Evolutionary conservation across 2,329 filamentous ascomycete species (phyloP).

Genomic region (Periconia sp.): DNA sequence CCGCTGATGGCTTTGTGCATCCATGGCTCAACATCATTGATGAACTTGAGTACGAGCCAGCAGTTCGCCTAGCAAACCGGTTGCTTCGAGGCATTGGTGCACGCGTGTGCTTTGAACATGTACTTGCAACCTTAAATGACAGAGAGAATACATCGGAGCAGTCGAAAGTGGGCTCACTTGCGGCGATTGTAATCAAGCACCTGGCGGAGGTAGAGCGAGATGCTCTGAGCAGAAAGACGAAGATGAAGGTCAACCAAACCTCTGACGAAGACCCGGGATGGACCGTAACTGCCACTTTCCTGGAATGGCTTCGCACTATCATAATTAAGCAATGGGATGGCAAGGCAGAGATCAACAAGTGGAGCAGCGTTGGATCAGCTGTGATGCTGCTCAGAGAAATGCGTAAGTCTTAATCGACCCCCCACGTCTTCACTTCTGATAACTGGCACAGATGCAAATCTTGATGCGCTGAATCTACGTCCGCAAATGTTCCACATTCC

Average conservation of each 20-base stretch:
- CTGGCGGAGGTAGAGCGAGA: constrained; percentile 28
- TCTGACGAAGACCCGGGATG: constrained; percentile 38
- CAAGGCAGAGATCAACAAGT: constrained; percentile 70
- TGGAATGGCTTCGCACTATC: constrained; percentile 77
- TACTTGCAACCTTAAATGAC: constrained; percentile 42
- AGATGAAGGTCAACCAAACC: constrained; percentile 18
- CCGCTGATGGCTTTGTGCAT: constrained; percentile 29
- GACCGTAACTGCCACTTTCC: constrained; percentile 44
- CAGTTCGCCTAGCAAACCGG: constrained; percentile 56
- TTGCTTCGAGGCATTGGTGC: constrained; percentile 57
- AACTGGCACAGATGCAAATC: constrained; percentile 26
- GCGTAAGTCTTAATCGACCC: constrained; percentile 63
- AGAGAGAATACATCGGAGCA: background rate
- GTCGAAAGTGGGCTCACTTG: constrained; percentile 8
- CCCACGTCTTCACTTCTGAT: constrained; percentile 13
- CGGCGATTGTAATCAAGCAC: constrained; percentile 31
- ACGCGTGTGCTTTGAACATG: constrained; percentile 57
- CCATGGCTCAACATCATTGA: constrained; percentile 46
- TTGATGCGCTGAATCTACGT: constrained; percentile 55
- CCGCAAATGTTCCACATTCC: constrained; percentile 73
- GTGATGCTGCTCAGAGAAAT: constrained; percentile 75
- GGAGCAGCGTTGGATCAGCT: constrained; percentile 77
- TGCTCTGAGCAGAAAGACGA: constrained; percentile 27
- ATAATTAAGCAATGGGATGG: constrained; percentile 84
- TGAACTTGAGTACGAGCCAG: constrained; percentile 58